Percentiles rank a stretch among this genome's conserved stretches.
Conservation (phyloP, 2,329 filamentous ascomycete genomes). For the Aureobasidium sp. region DNA sequence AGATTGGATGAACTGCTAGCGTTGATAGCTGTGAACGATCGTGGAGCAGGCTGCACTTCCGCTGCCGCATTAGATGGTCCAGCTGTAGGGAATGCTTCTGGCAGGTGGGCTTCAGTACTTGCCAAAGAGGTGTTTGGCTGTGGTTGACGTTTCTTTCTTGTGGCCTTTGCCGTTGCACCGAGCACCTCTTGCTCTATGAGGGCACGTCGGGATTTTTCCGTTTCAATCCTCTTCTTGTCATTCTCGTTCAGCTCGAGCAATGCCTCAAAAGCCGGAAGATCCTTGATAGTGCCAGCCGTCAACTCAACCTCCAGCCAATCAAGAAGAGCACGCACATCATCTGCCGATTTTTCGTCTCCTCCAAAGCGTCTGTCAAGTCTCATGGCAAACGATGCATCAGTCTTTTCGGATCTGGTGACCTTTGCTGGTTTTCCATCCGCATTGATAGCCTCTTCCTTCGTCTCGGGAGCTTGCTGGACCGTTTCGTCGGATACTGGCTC, state of each 20-base stretch:
- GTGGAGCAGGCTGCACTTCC: no score
- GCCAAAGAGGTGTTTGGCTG: background rate
- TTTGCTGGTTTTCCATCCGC: background rate
- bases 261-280: slow-evolving; percentile 1
- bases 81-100: background rate
- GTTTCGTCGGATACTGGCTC: background rate
- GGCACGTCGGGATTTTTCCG: background rate
- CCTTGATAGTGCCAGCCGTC: background rate
- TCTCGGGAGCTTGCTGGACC: background rate
- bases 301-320: background rate
- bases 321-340: background rate
- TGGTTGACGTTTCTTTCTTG: background rate
- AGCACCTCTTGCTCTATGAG: background rate
- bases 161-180: background rate
- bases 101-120: background rate
- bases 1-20: background rate
- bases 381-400: background rate
- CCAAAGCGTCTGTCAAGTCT: background rate
- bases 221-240: background rate
- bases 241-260: background rate
- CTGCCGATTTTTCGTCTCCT: background rate
- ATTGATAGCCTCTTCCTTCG: background rate
- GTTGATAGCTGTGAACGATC: background rate
- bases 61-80: background rate
- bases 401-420: background rate